Evolutionary conservation across 345 rosid species (phyloP), one percentile per base, ranked within the genome.

Genomic region (Syzygium grande): DNA sequence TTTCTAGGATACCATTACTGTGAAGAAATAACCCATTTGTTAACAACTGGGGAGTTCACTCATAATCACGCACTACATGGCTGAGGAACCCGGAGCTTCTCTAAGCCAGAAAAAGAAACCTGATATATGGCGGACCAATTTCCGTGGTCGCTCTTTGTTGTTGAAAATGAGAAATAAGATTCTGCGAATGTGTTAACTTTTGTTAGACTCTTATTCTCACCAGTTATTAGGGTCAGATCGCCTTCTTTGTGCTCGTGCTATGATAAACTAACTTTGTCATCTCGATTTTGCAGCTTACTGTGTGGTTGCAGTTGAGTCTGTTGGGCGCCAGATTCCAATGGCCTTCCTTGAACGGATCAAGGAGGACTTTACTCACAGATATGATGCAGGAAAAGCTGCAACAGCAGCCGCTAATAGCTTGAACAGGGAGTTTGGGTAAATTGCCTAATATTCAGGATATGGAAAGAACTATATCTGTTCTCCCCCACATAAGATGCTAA

Each of bases 301-400:
- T 85, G 95, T 94, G 87, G 97, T 93, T 88, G 97, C 96, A 15
- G 94, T 90, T 55, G 95, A 95, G 85, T 92, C 96, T 68, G 89
- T 90, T 78, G 96, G 95, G 84, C 92, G 92, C 58, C 94, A 94
- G 88, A 58, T 94, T 84, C 94, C 96, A 34, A 94, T 94, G 86
- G 97, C 94, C 61, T 93, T 91, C 91, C 93, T 94, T 63, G 95
- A 95, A 92, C 93, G 93, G 80, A 89, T 94, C 49, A 95, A 93
- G 87, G 95, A 95, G 85, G 96, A 94, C 43, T 92, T 91, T 85
- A 87, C 86, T 19, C 91, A 94, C 84, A 91, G 86, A 93, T 92
- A 93, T 53, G 92, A 92, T 54, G 94, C 92, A 41, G 94, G 95
- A 21, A 95, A 94, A 86, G 93, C 94, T 89, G 88, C 93, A 43